Base-by-base conservation (phyloP, 371 early-diverging fungal species). In the Actinomucor elegans region DNA sequence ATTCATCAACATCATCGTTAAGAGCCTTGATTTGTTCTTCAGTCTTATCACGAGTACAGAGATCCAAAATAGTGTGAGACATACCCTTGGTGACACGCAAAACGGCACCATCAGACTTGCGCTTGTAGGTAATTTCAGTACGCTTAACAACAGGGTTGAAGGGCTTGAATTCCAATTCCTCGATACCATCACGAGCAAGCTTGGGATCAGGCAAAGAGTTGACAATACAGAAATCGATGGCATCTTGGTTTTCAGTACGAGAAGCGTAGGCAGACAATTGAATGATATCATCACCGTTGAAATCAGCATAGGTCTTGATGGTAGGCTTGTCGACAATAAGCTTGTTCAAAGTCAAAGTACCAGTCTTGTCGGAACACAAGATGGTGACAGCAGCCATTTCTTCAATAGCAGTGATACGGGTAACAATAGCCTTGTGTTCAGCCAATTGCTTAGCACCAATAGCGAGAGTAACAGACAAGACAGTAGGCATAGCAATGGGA, bases 361-460 rank as follows among this genome's bases (percentile, higher is more conserved):
- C 98, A 10, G 98, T 97, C 85, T 97, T 97, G 79, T 96, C 97
- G 14, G 94, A 90, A 79, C 96, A 95, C 57, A 97, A 91, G 52
- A 95, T 91, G 57, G 88, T 87, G 43, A 93, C 93, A 56, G 92
- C 92, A 18, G 96, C 96, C 68, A 98, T 84, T 57, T 93, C 93
- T 74, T 97, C 98, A 50, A 95, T 92, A 36, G 89, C 88, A 20
- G 90, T 85, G 57, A 96, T 85, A 40, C 88, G 86, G 26, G 93
- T 85, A 29, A 96, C 95, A 55, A 97, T 94, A 7, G 94, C 96
- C 68, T 93, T 91, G 72, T 95, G 89, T 65, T 87, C 85, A 35
- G 96, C 95, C 70, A 97, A 85, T 80, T 91, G 89, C 68, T 92
- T 89, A 65, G 96, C 92, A 66, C 94, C 96, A 35, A 96, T 93